A percentile compares a stretch with the other conserved stretches of the same genome.
These are phyloP conservation scores for Babjeviella inositovora DNA, from an alignment of 805 yeast species.

Conservation along the genomic window DNA sequence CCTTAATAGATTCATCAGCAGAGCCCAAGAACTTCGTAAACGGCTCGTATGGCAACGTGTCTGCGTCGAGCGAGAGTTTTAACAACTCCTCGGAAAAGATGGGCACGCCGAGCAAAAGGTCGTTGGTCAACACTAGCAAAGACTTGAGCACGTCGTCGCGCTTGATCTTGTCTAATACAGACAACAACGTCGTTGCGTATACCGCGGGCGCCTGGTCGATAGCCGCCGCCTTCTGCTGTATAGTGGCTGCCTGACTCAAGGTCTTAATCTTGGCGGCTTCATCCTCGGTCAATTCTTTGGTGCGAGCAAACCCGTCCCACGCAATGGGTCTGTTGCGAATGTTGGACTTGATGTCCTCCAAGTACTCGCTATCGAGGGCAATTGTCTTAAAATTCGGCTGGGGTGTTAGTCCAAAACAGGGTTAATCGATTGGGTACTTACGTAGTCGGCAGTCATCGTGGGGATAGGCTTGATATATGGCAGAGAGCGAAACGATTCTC, in stretches of 20 bases:
- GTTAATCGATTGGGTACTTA: too few species aligned
- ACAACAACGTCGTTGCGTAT: conserved; percentile 37
- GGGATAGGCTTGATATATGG: too few species aligned
- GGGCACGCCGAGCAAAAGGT: conserved; percentile 25
- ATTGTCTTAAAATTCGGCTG: too few species aligned
- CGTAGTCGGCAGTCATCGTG: too few species aligned
- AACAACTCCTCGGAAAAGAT: conserved; percentile 13
- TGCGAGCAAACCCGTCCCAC: conserved; percentile 82
- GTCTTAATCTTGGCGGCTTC: conserved; percentile 50
- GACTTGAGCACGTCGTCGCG: conserved; percentile 56
- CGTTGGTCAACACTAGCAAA: conserved; percentile 45
- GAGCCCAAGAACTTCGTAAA: conserved; percentile 32
- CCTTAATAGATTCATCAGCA: conserved; percentile 37
- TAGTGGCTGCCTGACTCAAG: conserved; percentile 25
- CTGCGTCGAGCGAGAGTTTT: conserved; percentile 20
- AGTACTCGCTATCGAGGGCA: conserved; percentile 44
- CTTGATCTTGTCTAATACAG: conserved; percentile 31
- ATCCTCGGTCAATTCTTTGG: conserved; percentile 45
- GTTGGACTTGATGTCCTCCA: conserved; percentile 47
- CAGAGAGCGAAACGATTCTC: too few species aligned
- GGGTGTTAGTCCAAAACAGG: too few species aligned
- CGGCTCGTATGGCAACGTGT: conserved; percentile 34
- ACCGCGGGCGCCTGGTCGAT: conserved; percentile 20
- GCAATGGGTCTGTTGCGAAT: conserved; percentile 73
- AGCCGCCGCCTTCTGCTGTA: conserved; percentile 11